Evolutionary conservation across 1,284 basidiomycete genomes (phyloP).

Genomic region (Naganishia cerealis): DNA sequence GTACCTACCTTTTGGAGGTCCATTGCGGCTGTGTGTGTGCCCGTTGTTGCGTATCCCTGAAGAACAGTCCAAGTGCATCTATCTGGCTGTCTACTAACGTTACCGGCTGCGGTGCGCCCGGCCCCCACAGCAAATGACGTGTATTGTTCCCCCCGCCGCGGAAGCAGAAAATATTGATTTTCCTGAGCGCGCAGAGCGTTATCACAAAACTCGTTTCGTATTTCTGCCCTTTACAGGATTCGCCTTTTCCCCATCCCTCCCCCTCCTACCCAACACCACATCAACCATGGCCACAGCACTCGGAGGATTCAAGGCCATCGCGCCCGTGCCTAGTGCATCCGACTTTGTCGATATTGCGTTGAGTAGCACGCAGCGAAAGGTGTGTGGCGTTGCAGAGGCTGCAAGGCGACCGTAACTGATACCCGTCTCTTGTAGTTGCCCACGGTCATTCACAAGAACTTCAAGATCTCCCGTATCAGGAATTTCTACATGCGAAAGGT

Average conservation of each 20-base stretch:
- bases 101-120: too few species aligned
- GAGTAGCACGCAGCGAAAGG: slow-evolving; percentile 31
- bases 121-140: not conserved
- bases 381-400: slow-evolving; percentile 81
- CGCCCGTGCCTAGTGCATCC: slow-evolving; percentile 89
- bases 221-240: slow-evolving; percentile 2
- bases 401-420: slow-evolving; percentile 70
- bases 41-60: not conserved
- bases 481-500: slow-evolving; percentile 89
- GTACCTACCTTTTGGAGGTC: slow-evolving; percentile 9
- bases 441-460: slow-evolving; percentile 93
- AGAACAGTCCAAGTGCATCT: not conserved
- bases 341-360: slow-evolving; percentile 91
- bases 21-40: not conserved
- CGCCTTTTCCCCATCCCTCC: not conserved
- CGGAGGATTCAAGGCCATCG: slow-evolving; percentile 82
- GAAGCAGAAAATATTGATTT: slow-evolving; percentile 31
- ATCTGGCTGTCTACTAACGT: too few species aligned
- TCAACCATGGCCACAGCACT: slow-evolving; percentile 22
- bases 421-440: slow-evolving; percentile 13
- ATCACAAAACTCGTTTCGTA: not conserved
- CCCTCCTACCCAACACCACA: not conserved
- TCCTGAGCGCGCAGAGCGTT: slow-evolving; percentile 5
- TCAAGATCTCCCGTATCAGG: slow-evolving; percentile 74
- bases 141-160: not conserved